Evolutionary conservation across 495 filamentous ascomycete genomes (phyloP).

Genomic region (Copromyces sp.): DNA sequence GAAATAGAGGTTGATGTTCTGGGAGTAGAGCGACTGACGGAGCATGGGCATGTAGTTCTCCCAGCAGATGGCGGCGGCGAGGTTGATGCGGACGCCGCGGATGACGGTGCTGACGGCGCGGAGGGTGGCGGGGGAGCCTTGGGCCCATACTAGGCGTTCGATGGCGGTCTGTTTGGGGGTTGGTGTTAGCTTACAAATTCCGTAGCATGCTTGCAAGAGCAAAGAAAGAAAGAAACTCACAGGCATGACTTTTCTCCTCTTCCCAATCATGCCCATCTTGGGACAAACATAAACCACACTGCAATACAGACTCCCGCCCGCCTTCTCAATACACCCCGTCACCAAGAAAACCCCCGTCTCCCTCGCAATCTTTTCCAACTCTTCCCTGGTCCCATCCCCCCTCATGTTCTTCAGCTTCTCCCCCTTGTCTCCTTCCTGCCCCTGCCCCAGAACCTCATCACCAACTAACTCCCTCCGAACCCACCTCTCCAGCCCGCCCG

Average conservation of each 20-base stretch:
- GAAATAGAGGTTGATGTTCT: conserved; percentile 89
- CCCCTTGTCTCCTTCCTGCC: conserved; percentile 34
- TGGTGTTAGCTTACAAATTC: background rate
- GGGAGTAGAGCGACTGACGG: conserved; percentile 59
- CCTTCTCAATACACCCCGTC: conserved; percentile 67
- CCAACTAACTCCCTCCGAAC: conserved; percentile 47
- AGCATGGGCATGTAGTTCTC: conserved; percentile 95
- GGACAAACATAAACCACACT: conserved; percentile 77
- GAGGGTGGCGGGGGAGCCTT: conserved; percentile 72
- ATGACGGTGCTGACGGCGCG: conserved; percentile 75
- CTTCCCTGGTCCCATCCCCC: conserved; percentile 81
- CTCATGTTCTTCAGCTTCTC: conserved; percentile 36
- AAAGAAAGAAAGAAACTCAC: conserved; percentile 21
- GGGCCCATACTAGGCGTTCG: conserved; percentile 82
- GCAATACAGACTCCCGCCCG: conserved; percentile 79
- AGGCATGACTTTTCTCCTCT: conserved; percentile 92
- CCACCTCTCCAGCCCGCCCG: conserved; percentile 66
- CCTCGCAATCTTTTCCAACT: conserved; percentile 59
- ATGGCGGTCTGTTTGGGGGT: conserved; percentile 50
- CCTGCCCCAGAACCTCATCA: conserved; percentile 41
- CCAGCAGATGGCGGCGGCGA: conserved; percentile 91
- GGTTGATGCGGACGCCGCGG: conserved; percentile 61
- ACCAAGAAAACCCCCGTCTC: conserved; percentile 75
- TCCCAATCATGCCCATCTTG: conserved; percentile 57
- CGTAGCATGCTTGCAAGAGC: background rate